Percentiles rank a stretch among this genome's conserved stretches.
These are phyloP conservation scores for Castanospermum australe DNA, from an alignment of 306 rosid genomes.

Conservation along the genomic window DNA sequence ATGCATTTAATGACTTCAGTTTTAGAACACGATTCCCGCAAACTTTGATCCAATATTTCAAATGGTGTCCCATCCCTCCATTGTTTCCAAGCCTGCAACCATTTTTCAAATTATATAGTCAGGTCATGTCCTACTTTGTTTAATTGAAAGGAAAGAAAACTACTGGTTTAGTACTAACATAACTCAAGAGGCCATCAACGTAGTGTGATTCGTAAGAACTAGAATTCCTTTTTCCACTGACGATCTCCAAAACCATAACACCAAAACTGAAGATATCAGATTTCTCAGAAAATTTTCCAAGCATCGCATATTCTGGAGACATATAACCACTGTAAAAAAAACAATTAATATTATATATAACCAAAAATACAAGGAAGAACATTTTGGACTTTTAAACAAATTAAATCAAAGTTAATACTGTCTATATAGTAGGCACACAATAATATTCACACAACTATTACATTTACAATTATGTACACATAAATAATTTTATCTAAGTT, in stretches of 20 bases:
- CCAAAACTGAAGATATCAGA: constrained; percentile 45
- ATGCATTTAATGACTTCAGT: constrained; percentile 24
- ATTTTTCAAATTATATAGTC: background rate
- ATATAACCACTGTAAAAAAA: constrained; percentile 31
- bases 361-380: background rate
- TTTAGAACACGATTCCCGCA: background rate
- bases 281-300: constrained; percentile 34
- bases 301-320: constrained; percentile 43
- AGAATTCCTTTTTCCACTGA: constrained; percentile 33
- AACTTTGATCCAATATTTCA: constrained; percentile 25
- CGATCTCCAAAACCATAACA: constrained; percentile 35
- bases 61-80: constrained; percentile 21
- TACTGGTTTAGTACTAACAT: background rate
- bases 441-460: background rate
- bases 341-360: background rate
- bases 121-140: background rate
- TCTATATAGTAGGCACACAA: background rate
- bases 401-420: background rate
- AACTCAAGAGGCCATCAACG: background rate
- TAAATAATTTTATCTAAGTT: too few species aligned
- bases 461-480: background rate
- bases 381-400: background rate
- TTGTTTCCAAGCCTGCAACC: constrained; percentile 28
- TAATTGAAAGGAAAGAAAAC: background rate
- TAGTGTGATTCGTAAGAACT: background rate